Evolutionary conservation across 1,139 yeast genomes (phyloP), one percentile per base, ranked within the genome.

Genomic region (Pichia sp.): DNA sequence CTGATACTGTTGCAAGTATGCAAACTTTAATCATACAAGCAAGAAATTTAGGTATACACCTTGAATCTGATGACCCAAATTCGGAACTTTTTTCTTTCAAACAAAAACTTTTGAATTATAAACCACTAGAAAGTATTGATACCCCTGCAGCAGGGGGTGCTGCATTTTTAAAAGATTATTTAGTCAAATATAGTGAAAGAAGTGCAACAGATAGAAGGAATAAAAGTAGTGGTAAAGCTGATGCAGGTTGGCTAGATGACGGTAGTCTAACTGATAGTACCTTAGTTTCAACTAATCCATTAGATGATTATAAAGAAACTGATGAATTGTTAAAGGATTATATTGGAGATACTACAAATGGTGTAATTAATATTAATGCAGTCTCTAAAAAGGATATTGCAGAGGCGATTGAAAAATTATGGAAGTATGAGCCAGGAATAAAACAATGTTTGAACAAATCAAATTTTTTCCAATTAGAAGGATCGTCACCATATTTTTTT

Each of bases 1-100:
- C 86, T 28, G 97, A 92, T 64, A 80, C 94, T 2, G 78, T 90
- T 43, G 95, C 87, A 55, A 78, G 90, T 32, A 90, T 92, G 95
- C 82, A 85, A 60, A 81, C 82, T 28, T 68, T 92, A 44, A 77
- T 92, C 35, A 72, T 81, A 30, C 87, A 84, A 57, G 87, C 90
- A 0, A 65, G 89, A 41, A 78, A 71, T 54, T 56, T 81, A 49
- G 77, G 76, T 1, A 80, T 84, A 32, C 66, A 69, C 0, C 64
- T 84, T 46, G 81, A 77, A 42, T 80, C 87, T 56, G 92, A 84
- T 56, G 59, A 64, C 26, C 67, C 67, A 5, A 63, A 64, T 31
- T 69, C 74, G n/a, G 66, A 69, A 0, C 63, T 84, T 42, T 64
- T 67, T 24, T 63, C 56, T 4, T 71, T 62, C 55, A 80, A 78